Percentiles rank a stretch among this genome's conserved stretches.
Evolutionary conservation across 805 yeast genomes (phyloP).

Genomic region (Kodamaea kaohsiungensis): DNA sequence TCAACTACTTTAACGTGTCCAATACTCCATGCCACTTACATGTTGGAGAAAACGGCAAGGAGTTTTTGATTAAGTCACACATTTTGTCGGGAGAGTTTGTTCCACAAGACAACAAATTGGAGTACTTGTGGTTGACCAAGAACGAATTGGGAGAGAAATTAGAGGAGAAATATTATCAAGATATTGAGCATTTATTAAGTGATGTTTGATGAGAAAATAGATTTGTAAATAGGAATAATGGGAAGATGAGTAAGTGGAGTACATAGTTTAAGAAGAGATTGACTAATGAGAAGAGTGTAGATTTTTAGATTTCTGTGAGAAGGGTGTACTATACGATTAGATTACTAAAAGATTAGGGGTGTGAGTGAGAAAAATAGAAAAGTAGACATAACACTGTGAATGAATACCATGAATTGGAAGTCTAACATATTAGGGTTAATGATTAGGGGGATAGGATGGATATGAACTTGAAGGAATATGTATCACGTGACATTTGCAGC

Average conservation of each 20-base stretch:
- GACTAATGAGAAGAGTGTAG: neutral
- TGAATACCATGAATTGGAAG: no score
- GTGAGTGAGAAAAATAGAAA: no score
- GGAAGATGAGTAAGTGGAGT: neutral
- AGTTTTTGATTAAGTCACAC: slow-evolving; percentile 82
- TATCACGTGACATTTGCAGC: no score
- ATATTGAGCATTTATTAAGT: slow-evolving; percentile 51
- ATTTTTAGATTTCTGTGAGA: no score
- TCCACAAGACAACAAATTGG: slow-evolving; percentile 37
- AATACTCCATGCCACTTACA: slow-evolving; percentile 76
- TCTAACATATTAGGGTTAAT: no score
- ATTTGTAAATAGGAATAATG: slow-evolving; percentile 10
- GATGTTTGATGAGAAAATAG: slow-evolving; percentile 26
- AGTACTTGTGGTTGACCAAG: slow-evolving; percentile 81
- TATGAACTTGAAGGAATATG: no score
- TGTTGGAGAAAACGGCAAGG: slow-evolving; percentile 34
- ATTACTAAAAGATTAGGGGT: no score
- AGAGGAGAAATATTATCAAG: slow-evolving; percentile 53
- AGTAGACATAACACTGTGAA: no score
- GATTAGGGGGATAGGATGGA: no score
- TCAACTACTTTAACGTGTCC: slow-evolving; percentile 92
- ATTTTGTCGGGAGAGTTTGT: slow-evolving; percentile 80
- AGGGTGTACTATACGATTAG: no score
- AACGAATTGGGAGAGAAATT: slow-evolving; percentile 68
- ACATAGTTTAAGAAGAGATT: neutral